Percentiles rank a stretch among this genome's conserved stretches.
Conservation (phyloP, 225 moss, liverwort and hornwort genomes). For the Antitrichia curtipendula region DNA sequence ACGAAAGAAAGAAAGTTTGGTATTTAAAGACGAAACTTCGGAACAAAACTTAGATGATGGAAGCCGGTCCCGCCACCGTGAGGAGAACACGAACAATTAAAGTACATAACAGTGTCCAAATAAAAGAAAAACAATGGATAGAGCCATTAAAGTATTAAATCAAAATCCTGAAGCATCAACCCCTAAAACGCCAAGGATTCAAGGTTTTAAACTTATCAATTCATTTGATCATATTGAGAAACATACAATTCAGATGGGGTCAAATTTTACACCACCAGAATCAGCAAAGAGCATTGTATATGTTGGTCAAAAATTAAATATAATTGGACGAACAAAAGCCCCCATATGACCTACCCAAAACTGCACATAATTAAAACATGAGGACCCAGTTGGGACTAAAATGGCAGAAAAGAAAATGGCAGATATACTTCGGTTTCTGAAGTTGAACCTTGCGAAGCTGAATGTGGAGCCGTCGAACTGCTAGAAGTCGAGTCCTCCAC, state of each 20-base stretch:
- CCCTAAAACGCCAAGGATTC: not conserved
- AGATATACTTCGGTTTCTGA: not conserved
- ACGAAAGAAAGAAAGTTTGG: not conserved
- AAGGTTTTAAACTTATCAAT: not conserved
- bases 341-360: not conserved
- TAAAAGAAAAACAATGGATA: not conserved
- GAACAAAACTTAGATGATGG: not conserved
- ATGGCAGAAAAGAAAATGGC: not conserved
- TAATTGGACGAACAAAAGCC: not conserved
- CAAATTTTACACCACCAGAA: not conserved
- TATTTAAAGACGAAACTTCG: not conserved
- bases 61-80: not conserved
- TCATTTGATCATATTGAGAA: not conserved
- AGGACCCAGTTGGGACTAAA: too few relatives aligned
- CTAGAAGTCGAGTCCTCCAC: slow-evolving; percentile 5
- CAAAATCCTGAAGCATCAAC: not conserved
- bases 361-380: not conserved
- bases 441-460: slow-evolving; percentile 11
- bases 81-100: not conserved
- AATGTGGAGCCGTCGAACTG: not conserved
- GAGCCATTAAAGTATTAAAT: not conserved
- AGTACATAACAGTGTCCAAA: not conserved
- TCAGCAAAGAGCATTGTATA: not conserved
- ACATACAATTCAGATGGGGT: not conserved
- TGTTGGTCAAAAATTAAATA: not conserved